Conservation (phyloP, 1,284 basidiomycete genomes). For the Violaceomyces palustris region DNA sequence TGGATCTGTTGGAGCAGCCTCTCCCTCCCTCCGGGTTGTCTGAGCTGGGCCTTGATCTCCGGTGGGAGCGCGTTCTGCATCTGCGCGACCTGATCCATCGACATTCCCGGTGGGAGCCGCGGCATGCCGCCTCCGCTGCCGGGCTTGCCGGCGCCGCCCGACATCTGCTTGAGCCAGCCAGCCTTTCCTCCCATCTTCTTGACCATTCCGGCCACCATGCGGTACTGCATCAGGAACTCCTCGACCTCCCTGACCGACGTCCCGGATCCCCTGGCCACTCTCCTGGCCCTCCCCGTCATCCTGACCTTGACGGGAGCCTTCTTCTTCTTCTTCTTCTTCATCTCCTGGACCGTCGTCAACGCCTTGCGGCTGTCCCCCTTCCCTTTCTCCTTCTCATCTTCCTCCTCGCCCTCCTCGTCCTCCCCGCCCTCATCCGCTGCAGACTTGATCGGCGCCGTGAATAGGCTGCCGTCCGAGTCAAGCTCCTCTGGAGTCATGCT, state of each 20-base stretch:
- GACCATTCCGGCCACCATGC: conserved; percentile 58
- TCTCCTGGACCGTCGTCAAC: no score
- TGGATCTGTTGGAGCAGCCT: conserved; percentile 39
- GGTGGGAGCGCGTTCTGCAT: conserved; percentile 50
- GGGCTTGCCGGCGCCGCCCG: conserved; percentile 25
- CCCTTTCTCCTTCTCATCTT: conserved; percentile 17
- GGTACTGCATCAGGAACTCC: conserved; percentile 69
- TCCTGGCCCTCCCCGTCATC: conserved; percentile 56
- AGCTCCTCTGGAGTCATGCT: conserved; percentile 91
- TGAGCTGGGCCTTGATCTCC: conserved; percentile 51
- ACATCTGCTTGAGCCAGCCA: conserved; percentile 56
- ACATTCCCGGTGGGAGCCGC: conserved; percentile 47
- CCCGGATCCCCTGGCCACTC: conserved; percentile 90
- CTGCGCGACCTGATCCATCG: conserved; percentile 44
- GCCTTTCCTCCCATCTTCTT: conserved; percentile 95
- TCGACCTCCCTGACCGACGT: conserved; percentile 95
- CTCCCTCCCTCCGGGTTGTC: conserved; percentile 50
- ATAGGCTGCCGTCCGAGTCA: conserved; percentile 78
- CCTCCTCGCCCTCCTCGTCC: conserved; percentile 12
- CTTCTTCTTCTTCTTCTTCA: conserved; percentile 34
- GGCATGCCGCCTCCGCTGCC: conserved; percentile 34
- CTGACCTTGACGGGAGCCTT: conserved; percentile 36
- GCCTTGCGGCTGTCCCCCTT: conserved; percentile 3
- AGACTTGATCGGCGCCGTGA: conserved; percentile 32
- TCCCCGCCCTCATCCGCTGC: conserved; percentile 3